Base-by-base conservation (phyloP, 129 eudicot species). In the Arctium minus region DNA sequence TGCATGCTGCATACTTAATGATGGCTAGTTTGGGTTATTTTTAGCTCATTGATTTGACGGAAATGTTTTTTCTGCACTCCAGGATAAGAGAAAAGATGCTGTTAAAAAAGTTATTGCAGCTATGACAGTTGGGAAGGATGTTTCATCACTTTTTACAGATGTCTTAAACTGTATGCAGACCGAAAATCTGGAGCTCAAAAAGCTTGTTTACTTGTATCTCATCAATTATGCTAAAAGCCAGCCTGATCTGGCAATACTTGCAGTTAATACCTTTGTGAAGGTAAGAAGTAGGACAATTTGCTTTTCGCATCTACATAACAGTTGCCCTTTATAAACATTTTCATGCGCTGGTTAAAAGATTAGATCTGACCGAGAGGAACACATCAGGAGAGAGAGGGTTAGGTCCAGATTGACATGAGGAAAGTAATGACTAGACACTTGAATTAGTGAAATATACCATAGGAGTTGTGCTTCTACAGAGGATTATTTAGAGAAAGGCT, bases 1-100 rank as follows among this genome's bases (percentile, higher is more conserved):
- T 64, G 74, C 81, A 35, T 64, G 31, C 39, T 64, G 36, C 74
- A 62, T 22, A 67, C 33, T 67, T 67, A 9, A 67, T 67, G 12
- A 18, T 67, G 35, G 5, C 71, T 67, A 67, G 71, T 60, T 60
- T 60, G 2, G 68, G 68, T 60, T 15, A 69, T 33, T 40, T 33
- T 65, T 35, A 79, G 75, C 38, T 79, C 53, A 68, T 50, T 33
- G 10, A 8, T 35, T 33, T 80, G 39, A 37, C 35, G 8, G 29
- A 60, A 60, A 60, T 44, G 11, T 36, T 17, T 83, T 46, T 32
- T 78, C 30, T 64, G 73, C 7, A 42, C 65, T 82, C 84, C 92
- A 96, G 99, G 99, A 96, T 85, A 96, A 96, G 94, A 86, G 99
- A 83, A 96, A 96, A 86, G 99, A 96, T 93, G 99, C 99, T 38